Conservation (phyloP, 2,329 filamentous ascomycete genomes). For the Pseudogymnoascus pannorum region DNA sequence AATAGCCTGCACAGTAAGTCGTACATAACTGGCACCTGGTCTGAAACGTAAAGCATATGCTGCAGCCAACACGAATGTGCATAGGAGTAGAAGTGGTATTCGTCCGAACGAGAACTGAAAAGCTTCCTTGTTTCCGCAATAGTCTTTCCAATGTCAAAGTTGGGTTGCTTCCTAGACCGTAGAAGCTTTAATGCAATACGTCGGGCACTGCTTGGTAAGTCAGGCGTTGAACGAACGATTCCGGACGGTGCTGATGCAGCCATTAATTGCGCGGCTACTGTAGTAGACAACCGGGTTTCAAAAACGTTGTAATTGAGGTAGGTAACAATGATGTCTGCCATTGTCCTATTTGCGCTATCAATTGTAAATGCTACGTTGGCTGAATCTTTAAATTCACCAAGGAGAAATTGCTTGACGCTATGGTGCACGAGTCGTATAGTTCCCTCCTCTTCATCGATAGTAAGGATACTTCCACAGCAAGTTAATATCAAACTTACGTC, state of each 20-base stretch:
- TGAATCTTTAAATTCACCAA: constrained; percentile 18
- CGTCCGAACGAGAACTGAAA: constrained; percentile 9
- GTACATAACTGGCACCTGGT: background rate
- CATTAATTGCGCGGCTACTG: constrained; percentile 18
- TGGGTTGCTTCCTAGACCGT: constrained; percentile 6
- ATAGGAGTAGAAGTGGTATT: constrained; percentile 14
- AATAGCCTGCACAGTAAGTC: background rate
- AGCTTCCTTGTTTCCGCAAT: constrained; percentile 10
- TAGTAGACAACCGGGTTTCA: constrained; percentile 16
- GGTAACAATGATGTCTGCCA: constrained; percentile 25
- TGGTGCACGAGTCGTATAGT: constrained; percentile 30
- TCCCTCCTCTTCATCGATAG: constrained; percentile 30
- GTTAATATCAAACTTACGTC: constrained; percentile 22
- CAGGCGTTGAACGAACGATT: constrained; percentile 20
- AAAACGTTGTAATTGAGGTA: constrained; percentile 28
- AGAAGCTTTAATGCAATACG: constrained; percentile 16
- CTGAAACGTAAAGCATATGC: background rate
- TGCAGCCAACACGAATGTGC: constrained; percentile 8
- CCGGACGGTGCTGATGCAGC: constrained; percentile 17
- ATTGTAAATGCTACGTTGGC: constrained; percentile 14
- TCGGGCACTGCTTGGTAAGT: constrained; percentile 13
- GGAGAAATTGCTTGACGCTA: constrained; percentile 31
- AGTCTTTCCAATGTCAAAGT: constrained; percentile 11
- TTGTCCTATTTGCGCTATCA: constrained; percentile 15
- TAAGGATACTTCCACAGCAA: constrained; percentile 31